These are phyloP conservation scores for Polygonum maritimum DNA, from an alignment of 148 eudicot species.

Conservation along the genomic window DNA sequence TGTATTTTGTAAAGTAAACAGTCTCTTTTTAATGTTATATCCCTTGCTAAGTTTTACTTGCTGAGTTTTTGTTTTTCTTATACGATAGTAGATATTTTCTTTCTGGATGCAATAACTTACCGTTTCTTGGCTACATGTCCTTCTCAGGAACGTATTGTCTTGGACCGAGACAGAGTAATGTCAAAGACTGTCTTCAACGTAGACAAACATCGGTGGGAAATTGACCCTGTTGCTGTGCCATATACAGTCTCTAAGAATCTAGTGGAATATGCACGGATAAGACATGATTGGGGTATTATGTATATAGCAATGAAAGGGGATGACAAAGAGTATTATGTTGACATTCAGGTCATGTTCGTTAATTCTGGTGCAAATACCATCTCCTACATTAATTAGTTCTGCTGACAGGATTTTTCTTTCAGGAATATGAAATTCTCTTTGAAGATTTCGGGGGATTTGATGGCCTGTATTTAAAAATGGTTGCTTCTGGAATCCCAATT, in stretches of 20 bases:
- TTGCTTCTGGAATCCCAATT: conserved; percentile 71
- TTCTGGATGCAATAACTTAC: neutral
- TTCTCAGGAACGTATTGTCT: conserved; percentile 58
- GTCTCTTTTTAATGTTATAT: neutral
- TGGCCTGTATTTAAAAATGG: conserved; percentile 75
- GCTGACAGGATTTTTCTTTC: conserved; percentile 19
- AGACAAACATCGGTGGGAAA: conserved; percentile 69
- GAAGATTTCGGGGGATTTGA: conserved; percentile 89
- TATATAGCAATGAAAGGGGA: conserved; percentile 66
- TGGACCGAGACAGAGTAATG: conserved; percentile 79
- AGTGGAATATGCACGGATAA: conserved; percentile 60
- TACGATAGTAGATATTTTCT: neutral
- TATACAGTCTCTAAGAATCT: conserved; percentile 72
- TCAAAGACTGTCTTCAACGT: conserved; percentile 68
- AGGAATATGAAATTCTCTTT: conserved; percentile 70
- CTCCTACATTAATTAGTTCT: conserved; percentile 6
- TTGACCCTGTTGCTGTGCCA: conserved; percentile 84
- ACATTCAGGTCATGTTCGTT: conserved; percentile 40
- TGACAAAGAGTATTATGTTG: conserved; percentile 66
- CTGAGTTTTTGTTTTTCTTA: neutral
- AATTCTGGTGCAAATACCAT: conserved; percentile 6
- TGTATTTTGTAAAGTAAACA: neutral
- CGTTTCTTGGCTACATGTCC: neutral
- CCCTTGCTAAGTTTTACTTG: neutral
- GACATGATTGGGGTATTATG: conserved; percentile 92